Evolutionary conservation across 768 basidiomycete genomes (phyloP).

Genomic region (Udeniomyces megalosporus): DNA sequence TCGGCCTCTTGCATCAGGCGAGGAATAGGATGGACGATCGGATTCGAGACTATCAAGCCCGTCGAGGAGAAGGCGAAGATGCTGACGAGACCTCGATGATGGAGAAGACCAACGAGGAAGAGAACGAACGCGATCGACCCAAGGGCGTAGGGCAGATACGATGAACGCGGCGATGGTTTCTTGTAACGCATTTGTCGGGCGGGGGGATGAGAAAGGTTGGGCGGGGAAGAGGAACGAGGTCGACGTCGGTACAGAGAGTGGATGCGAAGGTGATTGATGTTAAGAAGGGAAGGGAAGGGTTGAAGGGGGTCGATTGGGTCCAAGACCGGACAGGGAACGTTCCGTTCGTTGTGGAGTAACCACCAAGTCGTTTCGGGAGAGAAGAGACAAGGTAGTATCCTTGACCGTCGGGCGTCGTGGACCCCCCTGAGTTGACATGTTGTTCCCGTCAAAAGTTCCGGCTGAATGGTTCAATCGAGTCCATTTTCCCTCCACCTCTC

Average conservation of each 20-base stretch:
- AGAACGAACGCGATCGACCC: not conserved
- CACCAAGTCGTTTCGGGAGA: too few relatives aligned
- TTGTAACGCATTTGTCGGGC: too few relatives aligned
- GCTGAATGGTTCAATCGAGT: too few relatives aligned
- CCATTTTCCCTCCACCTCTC: not conserved
- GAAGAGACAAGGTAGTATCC: too few relatives aligned
- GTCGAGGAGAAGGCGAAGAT: not conserved
- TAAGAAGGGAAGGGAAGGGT: not conserved
- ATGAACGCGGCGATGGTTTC: not conserved
- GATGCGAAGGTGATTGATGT: not conserved
- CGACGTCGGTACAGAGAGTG: not conserved
- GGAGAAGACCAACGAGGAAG: not conserved
- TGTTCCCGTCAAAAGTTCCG: too few relatives aligned
- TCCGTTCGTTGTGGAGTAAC: too few relatives aligned
- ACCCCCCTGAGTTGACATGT: too few relatives aligned
- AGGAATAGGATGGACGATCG: conserved; percentile 28
- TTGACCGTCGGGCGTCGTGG: too few relatives aligned
- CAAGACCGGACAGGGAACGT: too few relatives aligned
- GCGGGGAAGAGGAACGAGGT: not conserved
- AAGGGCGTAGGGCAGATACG: not conserved
- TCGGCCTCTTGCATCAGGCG: conserved; percentile 27
- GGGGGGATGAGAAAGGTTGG: not conserved
- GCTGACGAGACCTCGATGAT: not conserved
- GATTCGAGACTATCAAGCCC: not conserved
- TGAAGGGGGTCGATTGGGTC: not conserved